These are phyloP conservation scores for Lanmaoa rubissima DNA, from an alignment of 768 basidiomycete species.

Conservation along the genomic window DNA sequence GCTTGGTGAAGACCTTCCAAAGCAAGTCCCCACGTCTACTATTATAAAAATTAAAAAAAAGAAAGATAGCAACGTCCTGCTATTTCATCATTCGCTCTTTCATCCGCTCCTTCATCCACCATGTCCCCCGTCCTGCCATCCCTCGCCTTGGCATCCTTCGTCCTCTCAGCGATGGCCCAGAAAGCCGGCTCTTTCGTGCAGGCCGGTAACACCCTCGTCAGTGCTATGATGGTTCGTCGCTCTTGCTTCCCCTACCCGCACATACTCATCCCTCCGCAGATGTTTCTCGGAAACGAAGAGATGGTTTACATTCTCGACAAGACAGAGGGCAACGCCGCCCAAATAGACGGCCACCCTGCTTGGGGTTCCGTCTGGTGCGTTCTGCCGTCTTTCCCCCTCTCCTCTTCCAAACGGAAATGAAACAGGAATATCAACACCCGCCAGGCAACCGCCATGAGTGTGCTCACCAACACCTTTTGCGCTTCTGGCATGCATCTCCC, in stretches of 20 bases:
- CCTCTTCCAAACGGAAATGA: neutral
- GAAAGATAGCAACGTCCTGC: too few relatives aligned
- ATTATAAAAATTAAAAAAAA: too few relatives aligned
- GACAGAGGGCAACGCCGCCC: conserved; percentile 68
- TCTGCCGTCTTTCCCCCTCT: neutral
- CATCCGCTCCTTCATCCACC: conserved; percentile 2
- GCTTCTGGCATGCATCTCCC: conserved; percentile 79
- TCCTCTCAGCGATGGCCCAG: conserved; percentile 9
- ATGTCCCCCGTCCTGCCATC: conserved; percentile 8
- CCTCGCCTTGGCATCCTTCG: conserved; percentile 7
- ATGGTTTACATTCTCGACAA: conserved; percentile 92
- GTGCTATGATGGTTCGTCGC: conserved; percentile 50
- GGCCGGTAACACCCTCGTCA: conserved; percentile 39
- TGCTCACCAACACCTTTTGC: conserved; percentile 72
- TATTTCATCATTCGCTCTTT: too few relatives aligned
- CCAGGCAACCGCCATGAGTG: conserved; percentile 27
- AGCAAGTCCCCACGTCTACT: too few relatives aligned
- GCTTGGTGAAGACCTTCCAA: too few relatives aligned
- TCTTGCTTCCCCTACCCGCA: neutral
- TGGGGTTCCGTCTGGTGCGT: conserved; percentile 67
- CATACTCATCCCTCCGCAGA: conserved; percentile 36
- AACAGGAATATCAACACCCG: conserved; percentile 21
- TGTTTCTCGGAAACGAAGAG: conserved; percentile 75
- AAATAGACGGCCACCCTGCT: conserved; percentile 67
- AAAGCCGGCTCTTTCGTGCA: conserved; percentile 17